phyloP scores from a whole-genome alignment of 2,329 filamentous ascomycete genomes.

The Camillea tinctor region DNA sequence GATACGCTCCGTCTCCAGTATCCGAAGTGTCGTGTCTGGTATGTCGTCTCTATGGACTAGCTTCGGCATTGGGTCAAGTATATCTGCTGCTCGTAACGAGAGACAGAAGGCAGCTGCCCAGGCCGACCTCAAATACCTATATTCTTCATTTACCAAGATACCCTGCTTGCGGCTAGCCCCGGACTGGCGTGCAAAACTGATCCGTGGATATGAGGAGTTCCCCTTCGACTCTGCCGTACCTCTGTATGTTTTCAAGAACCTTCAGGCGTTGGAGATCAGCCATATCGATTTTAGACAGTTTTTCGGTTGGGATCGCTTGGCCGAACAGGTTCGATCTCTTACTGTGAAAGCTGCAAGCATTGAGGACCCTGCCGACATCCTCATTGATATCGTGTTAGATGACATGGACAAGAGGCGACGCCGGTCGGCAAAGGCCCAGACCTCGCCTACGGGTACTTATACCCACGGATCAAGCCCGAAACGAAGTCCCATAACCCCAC shows the following conservation, averaged over 20 bases:
- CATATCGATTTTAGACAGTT: constrained; percentile 97
- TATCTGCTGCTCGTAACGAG: constrained; percentile 78
- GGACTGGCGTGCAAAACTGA: constrained; percentile 88
- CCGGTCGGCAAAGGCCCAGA: constrained; percentile 81
- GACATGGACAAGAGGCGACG: constrained; percentile 92
- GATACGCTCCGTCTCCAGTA: constrained; percentile 92
- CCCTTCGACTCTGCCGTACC: constrained; percentile 97
- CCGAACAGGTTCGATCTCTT: constrained; percentile 87
- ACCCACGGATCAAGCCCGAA: constrained; percentile 55
- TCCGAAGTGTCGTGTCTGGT: constrained; percentile 94
- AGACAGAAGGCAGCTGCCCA: constrained; percentile 84
- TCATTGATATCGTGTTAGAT: constrained; percentile 91
- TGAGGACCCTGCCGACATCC: constrained; percentile 84
- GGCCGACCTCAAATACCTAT: constrained; percentile 90
- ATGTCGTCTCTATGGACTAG: constrained; percentile 93
- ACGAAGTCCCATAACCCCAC: constrained; percentile 61
- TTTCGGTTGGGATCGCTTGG: constrained; percentile 92
- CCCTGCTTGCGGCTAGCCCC: constrained; percentile 85
- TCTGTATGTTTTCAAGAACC: constrained; percentile 94
- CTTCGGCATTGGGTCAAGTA: constrained; percentile 77
- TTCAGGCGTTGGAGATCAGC: constrained; percentile 89
- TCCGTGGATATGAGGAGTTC: constrained; percentile 94
- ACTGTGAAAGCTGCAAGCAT: constrained; percentile 84
- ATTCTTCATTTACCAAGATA: constrained; percentile 98
- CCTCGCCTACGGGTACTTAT: constrained; percentile 75